Conservation (phyloP, 345 rosid species). For the Syzygium jambos region DNA sequence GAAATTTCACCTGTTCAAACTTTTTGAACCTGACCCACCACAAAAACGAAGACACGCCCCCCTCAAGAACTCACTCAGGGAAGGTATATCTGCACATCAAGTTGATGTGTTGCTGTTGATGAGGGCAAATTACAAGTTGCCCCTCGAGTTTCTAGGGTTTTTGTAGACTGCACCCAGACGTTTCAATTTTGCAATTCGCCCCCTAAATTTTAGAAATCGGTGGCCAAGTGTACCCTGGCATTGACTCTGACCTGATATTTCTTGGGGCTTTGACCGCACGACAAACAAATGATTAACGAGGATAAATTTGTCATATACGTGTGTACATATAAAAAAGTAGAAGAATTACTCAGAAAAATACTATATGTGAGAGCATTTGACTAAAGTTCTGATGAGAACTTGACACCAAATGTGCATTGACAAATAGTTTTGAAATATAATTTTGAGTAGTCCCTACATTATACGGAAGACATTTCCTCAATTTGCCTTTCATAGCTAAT, state of each 20-base stretch:
- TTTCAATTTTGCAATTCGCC: not conserved
- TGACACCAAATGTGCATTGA: not conserved
- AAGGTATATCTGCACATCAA: constrained; percentile 30
- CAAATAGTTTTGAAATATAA: not conserved
- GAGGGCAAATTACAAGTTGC: not conserved
- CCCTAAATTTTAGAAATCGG: not conserved
- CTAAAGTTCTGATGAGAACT: not conserved
- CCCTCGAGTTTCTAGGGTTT: not conserved
- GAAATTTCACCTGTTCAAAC: constrained; percentile 3
- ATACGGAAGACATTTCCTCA: not conserved
- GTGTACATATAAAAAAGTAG: not conserved
- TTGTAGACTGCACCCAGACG: not conserved
- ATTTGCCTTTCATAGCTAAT: not conserved
- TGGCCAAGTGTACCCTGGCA: not conserved
- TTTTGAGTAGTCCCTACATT: not conserved
- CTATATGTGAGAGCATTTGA: not conserved
- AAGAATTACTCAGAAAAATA: not conserved
- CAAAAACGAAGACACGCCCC: constrained; percentile 3
- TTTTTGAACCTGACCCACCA: constrained; percentile 28
- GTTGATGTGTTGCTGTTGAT: not conserved
- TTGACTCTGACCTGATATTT: not conserved
- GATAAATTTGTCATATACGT: not conserved
- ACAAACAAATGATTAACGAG: not conserved
- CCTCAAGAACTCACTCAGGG: constrained; percentile 34
- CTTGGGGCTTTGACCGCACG: not conserved